These are phyloP conservation scores for Arachnomyces sp. DNA, from an alignment of 2,329 filamentous ascomycete species.

Conservation along the genomic window DNA sequence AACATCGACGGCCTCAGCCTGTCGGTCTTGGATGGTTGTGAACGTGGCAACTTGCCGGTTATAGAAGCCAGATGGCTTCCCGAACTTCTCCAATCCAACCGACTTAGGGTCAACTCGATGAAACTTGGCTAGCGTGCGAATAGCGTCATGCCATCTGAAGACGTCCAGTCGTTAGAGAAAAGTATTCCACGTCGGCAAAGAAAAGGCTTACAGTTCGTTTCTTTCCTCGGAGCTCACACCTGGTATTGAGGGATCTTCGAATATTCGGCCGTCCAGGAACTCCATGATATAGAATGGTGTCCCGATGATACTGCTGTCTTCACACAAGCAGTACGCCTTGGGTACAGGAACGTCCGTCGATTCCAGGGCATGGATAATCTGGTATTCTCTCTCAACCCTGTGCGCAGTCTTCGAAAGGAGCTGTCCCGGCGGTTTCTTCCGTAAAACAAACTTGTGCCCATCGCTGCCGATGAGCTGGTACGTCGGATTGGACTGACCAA, in stretches of 20 bases:
- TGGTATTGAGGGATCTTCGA: conserved; percentile 79
- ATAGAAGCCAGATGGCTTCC: conserved; percentile 71
- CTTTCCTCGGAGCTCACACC: conserved; percentile 62
- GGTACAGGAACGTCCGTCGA: conserved; percentile 79
- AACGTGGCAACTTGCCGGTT: conserved; percentile 79
- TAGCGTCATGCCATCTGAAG: conserved; percentile 69
- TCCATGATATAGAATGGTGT: conserved; percentile 98
- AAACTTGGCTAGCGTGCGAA: conserved; percentile 75
- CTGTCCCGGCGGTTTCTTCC: conserved; percentile 95
- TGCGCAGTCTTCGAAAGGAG: conserved; percentile 91
- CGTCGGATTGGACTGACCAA: conserved; percentile 94
- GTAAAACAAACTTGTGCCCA: conserved; percentile 71
- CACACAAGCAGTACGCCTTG: conserved; percentile 73
- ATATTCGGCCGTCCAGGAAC: conserved; percentile 87
- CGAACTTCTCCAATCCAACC: conserved; percentile 66
- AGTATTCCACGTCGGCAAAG: background rate
- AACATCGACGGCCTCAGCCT: conserved; percentile 66
- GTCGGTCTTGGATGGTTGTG: conserved; percentile 65
- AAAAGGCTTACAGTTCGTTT: conserved; percentile 54
- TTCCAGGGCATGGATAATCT: conserved; percentile 76
- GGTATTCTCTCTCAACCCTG: conserved; percentile 92
- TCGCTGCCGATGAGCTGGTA: conserved; percentile 76
- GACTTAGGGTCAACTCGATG: conserved; percentile 63
- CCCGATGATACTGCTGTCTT: conserved; percentile 70
- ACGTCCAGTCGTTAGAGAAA: background rate